phyloP scores from a whole-genome alignment of 495 filamentous ascomycete genomes.

The Friedmanniomyces simplex region DNA sequence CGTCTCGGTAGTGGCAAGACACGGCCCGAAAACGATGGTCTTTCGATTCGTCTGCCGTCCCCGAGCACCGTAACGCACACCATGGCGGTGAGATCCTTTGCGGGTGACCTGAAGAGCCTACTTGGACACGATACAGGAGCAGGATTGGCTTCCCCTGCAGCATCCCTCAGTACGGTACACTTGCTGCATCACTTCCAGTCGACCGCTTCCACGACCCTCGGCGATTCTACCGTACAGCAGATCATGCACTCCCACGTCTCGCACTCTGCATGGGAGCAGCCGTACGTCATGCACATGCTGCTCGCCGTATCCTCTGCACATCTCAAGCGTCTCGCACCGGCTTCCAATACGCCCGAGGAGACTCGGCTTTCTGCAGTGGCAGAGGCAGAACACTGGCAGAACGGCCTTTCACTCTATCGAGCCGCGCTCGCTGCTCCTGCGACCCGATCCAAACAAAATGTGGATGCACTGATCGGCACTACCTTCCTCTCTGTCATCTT shows the following conservation, averaged over 20 bases:
- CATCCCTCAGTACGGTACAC: background rate
- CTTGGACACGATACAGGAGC: too few relatives aligned
- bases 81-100: background rate
- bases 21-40: background rate
- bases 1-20: background rate
- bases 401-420: background rate
- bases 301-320: slow-evolving; percentile 5
- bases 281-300: slow-evolving; percentile 7
- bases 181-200: slow-evolving; percentile 8
- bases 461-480: slow-evolving; percentile 1
- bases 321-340: background rate
- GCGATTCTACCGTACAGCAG: background rate
- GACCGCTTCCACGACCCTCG: background rate
- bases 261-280: background rate
- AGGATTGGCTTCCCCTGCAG: background rate
- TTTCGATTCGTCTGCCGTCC: background rate
- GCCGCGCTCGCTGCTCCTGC: background rate
- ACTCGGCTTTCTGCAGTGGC: background rate
- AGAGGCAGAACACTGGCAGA: slow-evolving; percentile 3
- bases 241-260: slow-evolving; percentile 3
- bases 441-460: background rate
- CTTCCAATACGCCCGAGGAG: background rate
- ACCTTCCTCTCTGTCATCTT: slow-evolving; percentile 6
- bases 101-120: too few relatives aligned
- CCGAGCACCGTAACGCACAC: background rate